These are phyloP conservation scores for Geotrichum aggregatum DNA, from an alignment of 1,139 yeast species.

Conservation along the genomic window DNA sequence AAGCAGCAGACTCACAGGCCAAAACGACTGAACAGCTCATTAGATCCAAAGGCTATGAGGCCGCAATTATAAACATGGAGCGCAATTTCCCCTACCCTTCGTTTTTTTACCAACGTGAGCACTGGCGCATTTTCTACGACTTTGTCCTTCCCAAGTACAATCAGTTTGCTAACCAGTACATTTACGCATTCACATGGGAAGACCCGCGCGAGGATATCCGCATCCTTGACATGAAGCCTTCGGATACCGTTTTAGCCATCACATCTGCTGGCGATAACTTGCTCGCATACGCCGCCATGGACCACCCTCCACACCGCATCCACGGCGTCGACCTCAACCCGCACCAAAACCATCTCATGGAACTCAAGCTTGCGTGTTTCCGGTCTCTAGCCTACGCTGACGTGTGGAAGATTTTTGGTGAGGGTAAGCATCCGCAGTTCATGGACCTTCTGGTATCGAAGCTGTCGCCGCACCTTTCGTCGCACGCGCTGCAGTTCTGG, in stretches of 20 bases:
- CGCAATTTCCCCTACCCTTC: conserved; percentile 75
- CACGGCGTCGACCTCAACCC: conserved; percentile 87
- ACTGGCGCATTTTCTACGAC: conserved; percentile 77
- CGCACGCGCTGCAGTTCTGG: conserved; percentile 82
- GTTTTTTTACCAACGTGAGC: conserved; percentile 67
- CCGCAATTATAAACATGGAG: conserved; percentile 58
- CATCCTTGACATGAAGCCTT: conserved; percentile 55
- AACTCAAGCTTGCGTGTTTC: conserved; percentile 69
- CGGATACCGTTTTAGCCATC: conserved; percentile 74
- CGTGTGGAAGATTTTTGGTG: conserved; percentile 72
- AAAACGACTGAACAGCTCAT: conserved; percentile 24
- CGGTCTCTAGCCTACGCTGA: conserved; percentile 56
- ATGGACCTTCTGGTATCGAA: conserved; percentile 50
- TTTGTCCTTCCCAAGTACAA: conserved; percentile 62
- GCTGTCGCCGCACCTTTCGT: conserved; percentile 66
- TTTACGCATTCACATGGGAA: conserved; percentile 88
- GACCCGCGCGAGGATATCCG: conserved; percentile 77
- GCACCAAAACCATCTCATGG: conserved; percentile 73
- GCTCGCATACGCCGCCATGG: conserved; percentile 65
- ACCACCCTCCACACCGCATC: conserved; percentile 67
- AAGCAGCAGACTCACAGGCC: conserved; percentile 14
- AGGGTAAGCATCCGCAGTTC: conserved; percentile 59
- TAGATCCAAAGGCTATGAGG: conserved; percentile 68
- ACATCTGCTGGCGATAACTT: conserved; percentile 85
- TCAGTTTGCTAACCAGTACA: conserved; percentile 73